Percentiles rank a stretch among this genome's conserved stretches.
These are phyloP conservation scores for Lepiota venenata DNA, from an alignment of 768 basidiomycete species.

Conservation along the genomic window DNA sequence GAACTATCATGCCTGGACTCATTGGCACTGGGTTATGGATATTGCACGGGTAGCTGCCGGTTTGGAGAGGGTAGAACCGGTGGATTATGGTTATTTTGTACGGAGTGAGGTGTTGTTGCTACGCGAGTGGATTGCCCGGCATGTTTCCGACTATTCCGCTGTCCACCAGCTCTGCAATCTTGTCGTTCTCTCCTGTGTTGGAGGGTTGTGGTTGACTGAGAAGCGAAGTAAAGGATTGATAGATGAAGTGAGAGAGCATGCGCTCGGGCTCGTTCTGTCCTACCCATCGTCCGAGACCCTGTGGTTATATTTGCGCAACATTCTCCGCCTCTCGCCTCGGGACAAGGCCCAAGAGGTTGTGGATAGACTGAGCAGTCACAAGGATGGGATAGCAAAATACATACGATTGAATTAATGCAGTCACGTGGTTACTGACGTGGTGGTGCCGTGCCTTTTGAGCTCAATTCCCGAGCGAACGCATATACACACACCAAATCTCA, in stretches of 20 bases:
- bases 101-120: slow-evolving; percentile 32
- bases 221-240: slow-evolving; percentile 8
- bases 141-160: slow-evolving; percentile 67
- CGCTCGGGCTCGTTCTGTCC: slow-evolving; percentile 40
- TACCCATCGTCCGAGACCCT: slow-evolving; percentile 61
- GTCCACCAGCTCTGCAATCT: slow-evolving; percentile 50
- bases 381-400: slow-evolving; percentile 6
- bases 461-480: slow-evolving; percentile 3
- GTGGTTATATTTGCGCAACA: slow-evolving; percentile 55
- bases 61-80: slow-evolving; percentile 13
- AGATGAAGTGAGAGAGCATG: slow-evolving; percentile 33
- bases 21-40: slow-evolving; percentile 50
- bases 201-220: slow-evolving; percentile 1
- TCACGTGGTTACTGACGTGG: slow-evolving; percentile 24
- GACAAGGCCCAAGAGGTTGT: slow-evolving; percentile 5
- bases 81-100: slow-evolving; percentile 30
- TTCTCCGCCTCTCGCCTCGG: slow-evolving; percentile 9
- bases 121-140: slow-evolving; percentile 54
- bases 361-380: slow-evolving; percentile 12
- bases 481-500: slow-evolving; percentile 1
- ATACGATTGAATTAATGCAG: not conserved
- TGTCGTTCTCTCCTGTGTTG: slow-evolving; percentile 20
- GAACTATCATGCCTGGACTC: slow-evolving; percentile 74
- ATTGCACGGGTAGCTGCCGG: slow-evolving; percentile 20
- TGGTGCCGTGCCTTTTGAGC: slow-evolving; percentile 18